These are phyloP conservation scores for Ophidiomyces ophidiicola DNA, from an alignment of 2,329 filamentous ascomycete species.

Conservation along the genomic window DNA sequence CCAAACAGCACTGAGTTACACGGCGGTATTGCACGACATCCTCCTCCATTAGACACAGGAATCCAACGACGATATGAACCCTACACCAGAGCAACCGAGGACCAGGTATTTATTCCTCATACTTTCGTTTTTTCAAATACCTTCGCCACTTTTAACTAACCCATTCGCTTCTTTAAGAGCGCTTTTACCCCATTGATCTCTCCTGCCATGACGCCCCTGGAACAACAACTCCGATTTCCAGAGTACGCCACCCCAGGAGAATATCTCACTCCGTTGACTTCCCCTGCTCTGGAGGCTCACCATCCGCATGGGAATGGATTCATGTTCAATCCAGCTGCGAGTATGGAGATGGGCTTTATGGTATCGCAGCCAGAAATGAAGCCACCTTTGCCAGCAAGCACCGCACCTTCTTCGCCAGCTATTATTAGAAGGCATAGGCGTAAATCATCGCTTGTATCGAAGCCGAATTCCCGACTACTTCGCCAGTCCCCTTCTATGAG, in stretches of 20 bases:
- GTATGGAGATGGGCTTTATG: constrained; percentile 31
- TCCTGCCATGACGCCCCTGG: constrained; percentile 40
- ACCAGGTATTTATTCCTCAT: constrained; percentile 28
- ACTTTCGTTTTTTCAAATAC: not conserved
- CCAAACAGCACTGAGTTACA: constrained; percentile 40
- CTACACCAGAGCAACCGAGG: constrained; percentile 32
- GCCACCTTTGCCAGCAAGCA: constrained; percentile 21
- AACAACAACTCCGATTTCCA: constrained; percentile 36
- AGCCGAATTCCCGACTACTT: constrained; percentile 26
- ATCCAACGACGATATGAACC: constrained; percentile 34
- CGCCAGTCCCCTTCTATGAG: constrained; percentile 36
- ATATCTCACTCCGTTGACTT: constrained; percentile 40
- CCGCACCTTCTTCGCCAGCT: constrained; percentile 26
- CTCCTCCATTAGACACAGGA: constrained; percentile 29
- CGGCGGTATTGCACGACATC: constrained; percentile 31
- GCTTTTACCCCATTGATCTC: constrained; percentile 40
- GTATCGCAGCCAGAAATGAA: constrained; percentile 31
- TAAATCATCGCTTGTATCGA: constrained; percentile 26
- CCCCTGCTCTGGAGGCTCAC: constrained; percentile 40
- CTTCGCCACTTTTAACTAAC: not conserved
- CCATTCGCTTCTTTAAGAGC: constrained; percentile 24
- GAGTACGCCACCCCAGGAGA: constrained; percentile 39
- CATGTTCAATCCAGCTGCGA: constrained; percentile 25
- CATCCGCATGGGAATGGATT: constrained; percentile 27
- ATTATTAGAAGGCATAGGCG: constrained; percentile 29